These are phyloP conservation scores for Schizochytrium sp. DNA, from an alignment of 108 stramenopile species.

Conservation along the genomic window DNA sequence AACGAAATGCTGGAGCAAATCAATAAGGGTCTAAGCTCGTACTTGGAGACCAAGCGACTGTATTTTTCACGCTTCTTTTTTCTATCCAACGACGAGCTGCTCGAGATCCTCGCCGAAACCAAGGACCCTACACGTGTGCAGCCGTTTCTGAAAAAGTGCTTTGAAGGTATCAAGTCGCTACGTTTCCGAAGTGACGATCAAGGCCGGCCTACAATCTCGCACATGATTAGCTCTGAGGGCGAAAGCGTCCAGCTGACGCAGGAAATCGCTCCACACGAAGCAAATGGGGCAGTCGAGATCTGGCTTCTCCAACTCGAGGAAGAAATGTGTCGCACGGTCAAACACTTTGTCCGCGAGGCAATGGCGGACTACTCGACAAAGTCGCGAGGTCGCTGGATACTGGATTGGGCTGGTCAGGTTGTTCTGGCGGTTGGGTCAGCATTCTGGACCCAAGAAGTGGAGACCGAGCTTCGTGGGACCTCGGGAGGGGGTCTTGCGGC, in stretches of 20 bases:
- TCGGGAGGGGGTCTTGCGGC: slow-evolving; percentile 26
- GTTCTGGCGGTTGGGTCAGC: slow-evolving; percentile 47
- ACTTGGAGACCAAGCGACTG: slow-evolving; percentile 61
- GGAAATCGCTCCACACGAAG: slow-evolving; percentile 34
- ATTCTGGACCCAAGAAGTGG: slow-evolving; percentile 53
- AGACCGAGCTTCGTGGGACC: slow-evolving; percentile 30
- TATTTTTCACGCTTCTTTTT: slow-evolving; percentile 63
- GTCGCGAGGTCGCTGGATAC: slow-evolving; percentile 45
- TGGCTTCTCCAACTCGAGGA: slow-evolving; percentile 59
- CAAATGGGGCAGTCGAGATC: slow-evolving; percentile 55
- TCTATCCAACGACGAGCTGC: slow-evolving; percentile 55
- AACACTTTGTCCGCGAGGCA: slow-evolving; percentile 32
- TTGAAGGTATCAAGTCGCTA: slow-evolving; percentile 51
- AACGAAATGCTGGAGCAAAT: slow-evolving; percentile 48
- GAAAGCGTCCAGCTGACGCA: slow-evolving; percentile 34
- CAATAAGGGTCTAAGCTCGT: slow-evolving; percentile 53
- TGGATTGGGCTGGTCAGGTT: slow-evolving; percentile 60
- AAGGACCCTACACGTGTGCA: slow-evolving; percentile 61
- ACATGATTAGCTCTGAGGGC: slow-evolving; percentile 44
- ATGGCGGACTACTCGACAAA: slow-evolving; percentile 42
- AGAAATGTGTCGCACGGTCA: slow-evolving; percentile 43
- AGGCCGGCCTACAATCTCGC: slow-evolving; percentile 37
- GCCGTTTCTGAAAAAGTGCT: slow-evolving; percentile 58
- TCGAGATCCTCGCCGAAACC: slow-evolving; percentile 60
- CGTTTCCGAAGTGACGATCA: slow-evolving; percentile 27